phyloP scores from a whole-genome alignment of 177 flowering plant genomes.

The Vitis hybrid region DNA sequence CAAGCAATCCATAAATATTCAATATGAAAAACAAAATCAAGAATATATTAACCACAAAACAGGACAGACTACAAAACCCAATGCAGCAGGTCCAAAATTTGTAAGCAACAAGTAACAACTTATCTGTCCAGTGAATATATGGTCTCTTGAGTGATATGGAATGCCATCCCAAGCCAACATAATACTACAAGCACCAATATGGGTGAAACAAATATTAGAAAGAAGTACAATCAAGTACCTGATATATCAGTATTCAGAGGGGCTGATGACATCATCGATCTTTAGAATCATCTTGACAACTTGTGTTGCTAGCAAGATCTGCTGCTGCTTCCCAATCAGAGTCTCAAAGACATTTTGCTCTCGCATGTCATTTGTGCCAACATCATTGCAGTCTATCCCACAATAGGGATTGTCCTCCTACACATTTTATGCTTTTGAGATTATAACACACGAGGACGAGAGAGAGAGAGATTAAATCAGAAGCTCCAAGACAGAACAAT shows the following conservation, averaged over 20 bases:
- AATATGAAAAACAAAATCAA: not conserved
- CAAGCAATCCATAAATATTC: not conserved
- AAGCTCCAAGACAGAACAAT: not conserved
- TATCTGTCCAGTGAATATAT: not conserved
- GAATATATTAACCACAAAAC: not conserved
- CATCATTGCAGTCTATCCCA: conserved; percentile 95
- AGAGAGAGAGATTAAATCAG: not conserved
- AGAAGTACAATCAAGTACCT: not conserved
- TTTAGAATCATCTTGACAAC: conserved; percentile 97
- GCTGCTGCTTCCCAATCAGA: conserved; percentile 95
- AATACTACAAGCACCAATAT: not conserved
- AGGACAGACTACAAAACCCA: not conserved
- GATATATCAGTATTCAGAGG: conserved; percentile 53
- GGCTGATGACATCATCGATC: conserved; percentile 88
- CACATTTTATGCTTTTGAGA: conserved; percentile 4
- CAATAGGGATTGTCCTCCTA: conserved; percentile 76
- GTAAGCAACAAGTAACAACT: conserved; percentile 9
- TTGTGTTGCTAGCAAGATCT: conserved; percentile 87
- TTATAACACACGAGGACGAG: not conserved
- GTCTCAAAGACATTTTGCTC: conserved; percentile 96
- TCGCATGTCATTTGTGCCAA: conserved; percentile 92
- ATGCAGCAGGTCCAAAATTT: not conserved
- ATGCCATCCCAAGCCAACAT: not conserved
- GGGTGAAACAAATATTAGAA: not conserved
- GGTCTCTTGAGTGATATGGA: not conserved